Evolutionary conservation across 2,329 filamentous ascomycete genomes (phyloP).

Genomic region (Apiospora koreana): DNA sequence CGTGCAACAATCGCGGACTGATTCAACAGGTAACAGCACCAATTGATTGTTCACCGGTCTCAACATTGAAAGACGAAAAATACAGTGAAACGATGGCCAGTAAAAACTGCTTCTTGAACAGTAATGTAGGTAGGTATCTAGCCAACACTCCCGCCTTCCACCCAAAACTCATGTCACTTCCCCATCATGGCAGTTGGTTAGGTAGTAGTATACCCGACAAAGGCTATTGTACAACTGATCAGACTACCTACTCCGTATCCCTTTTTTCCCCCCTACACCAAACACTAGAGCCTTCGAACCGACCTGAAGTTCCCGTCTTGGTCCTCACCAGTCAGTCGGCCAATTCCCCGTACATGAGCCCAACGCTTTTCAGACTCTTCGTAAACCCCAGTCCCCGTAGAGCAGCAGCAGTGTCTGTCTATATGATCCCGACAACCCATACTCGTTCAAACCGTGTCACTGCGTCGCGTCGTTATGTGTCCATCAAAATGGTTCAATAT

Average conservation of each 20-base stretch:
- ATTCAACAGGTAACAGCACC: no score
- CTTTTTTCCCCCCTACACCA: background rate
- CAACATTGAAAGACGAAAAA: no score
- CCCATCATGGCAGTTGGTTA: background rate
- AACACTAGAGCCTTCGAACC: background rate
- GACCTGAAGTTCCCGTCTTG: background rate
- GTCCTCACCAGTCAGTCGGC: background rate
- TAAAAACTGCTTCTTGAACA: background rate
- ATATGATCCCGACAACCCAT: background rate
- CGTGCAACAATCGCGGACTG: no score
- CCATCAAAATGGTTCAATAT: background rate
- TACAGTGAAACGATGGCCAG: background rate
- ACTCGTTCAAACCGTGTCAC: background rate
- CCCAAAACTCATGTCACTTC: background rate
- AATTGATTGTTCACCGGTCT: no score
- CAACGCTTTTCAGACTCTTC: background rate
- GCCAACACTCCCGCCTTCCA: background rate
- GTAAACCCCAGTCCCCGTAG: background rate
- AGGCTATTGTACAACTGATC: background rate
- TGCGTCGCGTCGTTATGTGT: constrained; percentile 1
- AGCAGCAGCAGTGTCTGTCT: background rate
- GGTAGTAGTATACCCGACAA: background rate
- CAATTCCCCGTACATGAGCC: background rate
- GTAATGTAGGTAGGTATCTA: constrained; percentile 6
- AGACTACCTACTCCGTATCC: background rate